Percentiles rank a stretch among this genome's conserved stretches.
Evolutionary conservation across 2,329 filamentous ascomycete species (phyloP).

Genomic region (Xylariaceae sp.): DNA sequence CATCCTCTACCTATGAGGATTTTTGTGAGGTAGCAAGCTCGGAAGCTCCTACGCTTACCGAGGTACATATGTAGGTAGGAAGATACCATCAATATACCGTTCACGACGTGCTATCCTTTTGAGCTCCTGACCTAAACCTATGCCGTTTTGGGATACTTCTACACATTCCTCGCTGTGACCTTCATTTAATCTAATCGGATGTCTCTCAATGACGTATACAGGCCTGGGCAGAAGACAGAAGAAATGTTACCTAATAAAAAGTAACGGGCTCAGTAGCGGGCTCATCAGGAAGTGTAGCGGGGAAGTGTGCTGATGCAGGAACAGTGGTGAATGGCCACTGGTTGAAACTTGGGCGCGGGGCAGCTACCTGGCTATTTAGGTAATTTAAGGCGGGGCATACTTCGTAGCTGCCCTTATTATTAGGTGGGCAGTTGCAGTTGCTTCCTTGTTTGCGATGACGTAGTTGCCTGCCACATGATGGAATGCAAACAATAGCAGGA

Average conservation of each 20-base stretch:
- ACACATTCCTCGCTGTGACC: background rate
- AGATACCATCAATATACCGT: no score
- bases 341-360: background rate
- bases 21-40: no score
- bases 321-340: background rate
- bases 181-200: background rate
- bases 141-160: no score
- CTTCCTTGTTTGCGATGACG: slow-evolving; percentile 26
- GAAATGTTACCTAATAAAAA: slow-evolving; percentile 4
- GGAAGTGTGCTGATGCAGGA: slow-evolving; percentile 17
- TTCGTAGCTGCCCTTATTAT: background rate
- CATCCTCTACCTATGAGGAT: no score
- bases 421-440: background rate
- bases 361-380: background rate
- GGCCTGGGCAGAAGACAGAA: background rate
- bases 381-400: no score
- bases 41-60: slow-evolving; percentile 19
- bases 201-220: slow-evolving; percentile 25
- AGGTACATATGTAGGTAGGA: background rate
- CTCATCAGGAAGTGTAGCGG: slow-evolving; percentile 6
- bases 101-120: no score
- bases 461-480: slow-evolving; percentile 27
- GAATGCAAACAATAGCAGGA: slow-evolving; percentile 27
- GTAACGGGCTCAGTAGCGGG: slow-evolving; percentile 1
- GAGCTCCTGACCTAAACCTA: no score